Base-by-base conservation (phyloP, 2,329 filamentous ascomycete genomes). In the Arthroderma uncinatum region DNA sequence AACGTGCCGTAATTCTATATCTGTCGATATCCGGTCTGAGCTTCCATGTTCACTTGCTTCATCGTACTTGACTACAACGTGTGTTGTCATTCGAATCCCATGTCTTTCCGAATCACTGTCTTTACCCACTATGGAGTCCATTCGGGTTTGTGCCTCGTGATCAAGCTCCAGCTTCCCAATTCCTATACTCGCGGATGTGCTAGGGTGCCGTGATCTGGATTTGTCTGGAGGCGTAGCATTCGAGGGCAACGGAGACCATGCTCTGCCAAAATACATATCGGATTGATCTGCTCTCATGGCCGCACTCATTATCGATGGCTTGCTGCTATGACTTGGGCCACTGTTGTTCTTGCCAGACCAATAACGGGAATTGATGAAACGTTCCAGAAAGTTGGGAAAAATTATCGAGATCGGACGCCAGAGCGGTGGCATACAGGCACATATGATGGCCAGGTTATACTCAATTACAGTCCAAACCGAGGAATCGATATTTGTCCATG, bases 391-490 rank as follows among this genome's bases (percentile, higher is more conserved):
- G 21, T 21, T 48, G 21, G 61, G 60, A 37, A 59, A 61, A 19
- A 58, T 21, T n/a, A 59, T 37, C 10, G 57, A 37, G 2, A 72
- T 59, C 1, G 64, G 63, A 2, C 61, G 60, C 39, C 65, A 62
- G 10, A 68, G 62, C 62, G 70, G 69, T 2, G 71, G 71, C 4
- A 73, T 65, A 58, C 68, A 72, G 12, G 71, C 68, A 57, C 70
- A 73, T 34, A 72, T 68, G 23, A 73, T 67, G 4, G 64, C 70
- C 9, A 69, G 61, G 53, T 70, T 69, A 14, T 64, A 64, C 62
- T 73, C 71, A 40, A 73, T 64, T 9, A 67, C 64, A 2, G 69
- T 70, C 71, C 71, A 74, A 19, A 68, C 67, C 6, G 71, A 69
- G 14, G 68, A 67, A 9, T 60, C 57, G 47, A 70, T 62, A 23